These are phyloP conservation scores for Monosiga brevicollis DNA, from an alignment of 78 protist genomes.

Conservation along the genomic window DNA sequence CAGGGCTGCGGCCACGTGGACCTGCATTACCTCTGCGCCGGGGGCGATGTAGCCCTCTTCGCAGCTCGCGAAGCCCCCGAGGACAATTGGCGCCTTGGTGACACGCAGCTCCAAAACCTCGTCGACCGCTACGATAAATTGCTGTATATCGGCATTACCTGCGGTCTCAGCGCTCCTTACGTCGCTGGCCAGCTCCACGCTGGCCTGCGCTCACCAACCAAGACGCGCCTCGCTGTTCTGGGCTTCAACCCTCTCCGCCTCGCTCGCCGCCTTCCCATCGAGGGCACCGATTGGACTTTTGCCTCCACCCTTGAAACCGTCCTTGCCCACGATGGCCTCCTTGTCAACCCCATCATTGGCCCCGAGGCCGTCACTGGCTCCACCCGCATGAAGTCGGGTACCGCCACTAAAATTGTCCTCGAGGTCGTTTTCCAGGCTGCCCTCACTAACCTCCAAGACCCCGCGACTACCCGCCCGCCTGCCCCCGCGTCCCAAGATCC, in stretches of 20 bases:
- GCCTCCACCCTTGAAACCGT: conserved; percentile 8
- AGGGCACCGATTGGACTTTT: conserved; percentile 48
- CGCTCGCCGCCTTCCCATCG: conserved; percentile 43
- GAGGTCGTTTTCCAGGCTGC: conserved; percentile 15
- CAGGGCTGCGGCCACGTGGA: too few species aligned
- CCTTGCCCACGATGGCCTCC: too few species aligned
- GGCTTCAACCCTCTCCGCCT: conserved; percentile 74
- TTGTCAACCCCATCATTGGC: conserved; percentile 73
- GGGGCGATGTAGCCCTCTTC: conserved; percentile 68
- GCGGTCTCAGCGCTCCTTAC: conserved; percentile 80
- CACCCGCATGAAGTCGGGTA: conserved; percentile 78
- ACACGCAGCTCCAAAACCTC: conserved; percentile 26
- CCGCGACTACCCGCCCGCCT: not conserved
- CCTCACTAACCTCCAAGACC: not conserved
- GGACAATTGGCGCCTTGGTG: conserved; percentile 40
- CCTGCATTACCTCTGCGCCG: conserved; percentile 63
- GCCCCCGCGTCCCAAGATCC: too few species aligned
- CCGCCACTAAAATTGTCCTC: conserved; percentile 56
- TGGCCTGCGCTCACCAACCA: too few species aligned
- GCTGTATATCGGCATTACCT: conserved; percentile 66
- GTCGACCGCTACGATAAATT: conserved; percentile 1
- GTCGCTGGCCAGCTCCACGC: conserved; percentile 56
- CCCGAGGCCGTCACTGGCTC: conserved; percentile 81
- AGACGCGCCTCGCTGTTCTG: conserved; percentile 30
- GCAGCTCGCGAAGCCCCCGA: conserved; percentile 61